Percentiles rank a stretch among this genome's conserved stretches.
Conservation (phyloP, 306 rosid genomes). For the Benincasa hispida region DNA sequence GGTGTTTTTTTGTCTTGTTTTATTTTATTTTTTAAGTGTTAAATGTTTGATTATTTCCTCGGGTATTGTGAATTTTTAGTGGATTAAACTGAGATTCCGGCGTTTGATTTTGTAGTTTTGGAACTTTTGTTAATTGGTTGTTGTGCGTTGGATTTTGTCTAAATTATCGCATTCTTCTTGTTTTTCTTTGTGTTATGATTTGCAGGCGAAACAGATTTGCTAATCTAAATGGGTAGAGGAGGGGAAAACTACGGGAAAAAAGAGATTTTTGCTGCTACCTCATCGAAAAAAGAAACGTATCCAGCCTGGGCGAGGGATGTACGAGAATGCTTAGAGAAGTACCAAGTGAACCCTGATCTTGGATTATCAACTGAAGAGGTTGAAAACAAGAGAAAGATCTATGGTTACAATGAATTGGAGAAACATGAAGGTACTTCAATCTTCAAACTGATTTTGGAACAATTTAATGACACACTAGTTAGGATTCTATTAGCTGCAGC, state of each 20-base stretch:
- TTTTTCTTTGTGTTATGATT: not conserved
- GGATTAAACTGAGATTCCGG: not conserved
- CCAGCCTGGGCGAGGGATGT: conserved; percentile 63
- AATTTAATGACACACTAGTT: conserved; percentile 80
- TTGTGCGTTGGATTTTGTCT: not conserved
- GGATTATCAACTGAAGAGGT: conserved; percentile 40
- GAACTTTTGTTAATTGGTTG: not conserved
- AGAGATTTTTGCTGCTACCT: conserved; percentile 17
- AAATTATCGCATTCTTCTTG: not conserved
- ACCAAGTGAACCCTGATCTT: conserved; percentile 25
- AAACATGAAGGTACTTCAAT: conserved; percentile 75
- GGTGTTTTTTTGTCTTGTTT: not conserved
- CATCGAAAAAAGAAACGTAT: conserved; percentile 20
- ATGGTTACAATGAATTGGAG: conserved; percentile 72
- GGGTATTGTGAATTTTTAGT: not conserved
- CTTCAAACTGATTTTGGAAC: conserved; percentile 53
- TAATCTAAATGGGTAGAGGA: conserved; percentile 26
- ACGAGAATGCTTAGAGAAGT: conserved; percentile 54
- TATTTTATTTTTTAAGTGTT: not conserved
- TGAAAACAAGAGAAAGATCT: conserved; percentile 33
- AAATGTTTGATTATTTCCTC: not conserved
- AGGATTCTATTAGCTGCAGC: conserved; percentile 81
- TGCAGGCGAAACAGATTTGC: not conserved
- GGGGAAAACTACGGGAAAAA: conserved; percentile 31
- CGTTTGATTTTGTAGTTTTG: not conserved